Conservation (phyloP, 2,329 filamentous ascomycete species). For the Penicillium sp. region DNA sequence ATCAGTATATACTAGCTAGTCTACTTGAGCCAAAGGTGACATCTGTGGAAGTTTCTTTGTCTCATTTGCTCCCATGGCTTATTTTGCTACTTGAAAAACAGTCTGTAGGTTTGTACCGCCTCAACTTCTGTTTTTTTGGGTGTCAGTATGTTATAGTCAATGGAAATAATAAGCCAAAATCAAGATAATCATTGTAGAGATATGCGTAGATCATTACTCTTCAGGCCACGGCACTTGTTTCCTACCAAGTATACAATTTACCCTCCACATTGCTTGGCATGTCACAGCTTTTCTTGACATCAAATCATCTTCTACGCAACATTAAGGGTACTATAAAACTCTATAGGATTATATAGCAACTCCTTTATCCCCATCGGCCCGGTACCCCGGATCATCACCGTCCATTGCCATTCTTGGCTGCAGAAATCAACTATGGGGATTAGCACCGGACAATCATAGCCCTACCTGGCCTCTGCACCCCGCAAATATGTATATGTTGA, state of each 20-base stretch:
- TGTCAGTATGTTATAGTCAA: not conserved
- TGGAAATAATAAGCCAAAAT: not conserved
- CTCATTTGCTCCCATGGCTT: no score
- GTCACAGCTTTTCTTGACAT: slow-evolving; percentile 15
- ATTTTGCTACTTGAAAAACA: no score
- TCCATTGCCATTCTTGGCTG: slow-evolving; percentile 4
- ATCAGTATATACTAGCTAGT: not conserved
- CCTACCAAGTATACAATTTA: not conserved
- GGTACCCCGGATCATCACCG: slow-evolving; percentile 18
- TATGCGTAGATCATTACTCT: slow-evolving; percentile 29
- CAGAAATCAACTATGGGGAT: slow-evolving; percentile 1
- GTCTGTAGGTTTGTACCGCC: no score
- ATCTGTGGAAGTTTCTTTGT: no score
- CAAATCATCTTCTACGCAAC: not conserved
- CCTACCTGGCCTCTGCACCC: not conserved
- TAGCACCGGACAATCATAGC: not conserved
- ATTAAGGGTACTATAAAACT: not conserved
- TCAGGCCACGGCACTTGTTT: slow-evolving; percentile 23
- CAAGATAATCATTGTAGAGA: no score
- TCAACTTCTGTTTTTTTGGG: not conserved
- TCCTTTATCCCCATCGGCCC: slow-evolving; percentile 16
- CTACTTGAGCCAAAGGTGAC: no score
- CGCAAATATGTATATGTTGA: not conserved
- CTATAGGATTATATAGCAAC: not conserved
- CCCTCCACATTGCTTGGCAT: slow-evolving; percentile 11